Conservation (phyloP, 176 grass and related monocot species). For the Poa annua region DNA sequence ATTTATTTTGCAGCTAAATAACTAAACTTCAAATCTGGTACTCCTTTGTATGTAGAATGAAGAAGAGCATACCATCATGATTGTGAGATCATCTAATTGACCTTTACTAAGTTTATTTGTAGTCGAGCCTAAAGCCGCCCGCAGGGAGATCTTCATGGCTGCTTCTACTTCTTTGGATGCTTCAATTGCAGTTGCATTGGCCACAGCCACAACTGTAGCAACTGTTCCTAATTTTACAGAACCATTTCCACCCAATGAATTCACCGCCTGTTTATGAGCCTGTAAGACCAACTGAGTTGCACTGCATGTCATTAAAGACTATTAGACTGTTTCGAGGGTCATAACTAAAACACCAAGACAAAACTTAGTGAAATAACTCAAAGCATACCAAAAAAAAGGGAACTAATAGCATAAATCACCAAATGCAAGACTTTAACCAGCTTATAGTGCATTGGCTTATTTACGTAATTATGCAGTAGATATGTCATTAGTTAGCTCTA, state of each 20-base stretch:
- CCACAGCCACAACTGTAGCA: slow-evolving; percentile 80
- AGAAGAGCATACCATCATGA: slow-evolving; percentile 78
- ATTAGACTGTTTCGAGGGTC: slow-evolving; percentile 12
- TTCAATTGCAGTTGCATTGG: slow-evolving; percentile 86
- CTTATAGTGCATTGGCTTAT: slow-evolving; percentile 18
- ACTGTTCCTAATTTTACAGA: slow-evolving; percentile 75
- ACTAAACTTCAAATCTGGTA: slow-evolving; percentile 15
- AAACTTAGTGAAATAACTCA: background rate
- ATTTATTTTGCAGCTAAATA: slow-evolving; percentile 15
- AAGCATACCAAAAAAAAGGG: background rate
- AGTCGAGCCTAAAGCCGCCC: slow-evolving; percentile 61
- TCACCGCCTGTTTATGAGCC: slow-evolving; percentile 85
- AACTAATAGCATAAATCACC: slow-evolving; percentile 9
- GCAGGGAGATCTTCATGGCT: slow-evolving; percentile 82
- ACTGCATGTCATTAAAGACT: slow-evolving; percentile 56
- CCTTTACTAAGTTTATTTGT: slow-evolving; percentile 71
- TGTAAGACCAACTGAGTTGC: slow-evolving; percentile 80
- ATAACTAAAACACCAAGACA: background rate
- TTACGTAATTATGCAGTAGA: slow-evolving; percentile 12
- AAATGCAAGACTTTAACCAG: slow-evolving; percentile 16
- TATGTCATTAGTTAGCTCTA: background rate
- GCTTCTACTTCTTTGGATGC: slow-evolving; percentile 92
- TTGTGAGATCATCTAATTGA: slow-evolving; percentile 83
- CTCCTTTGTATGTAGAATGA: slow-evolving; percentile 17
- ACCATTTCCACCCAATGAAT: slow-evolving; percentile 70